Evolutionary conservation across 1,284 basidiomycete genomes (phyloP).

Genomic region (Moesziomyces parantarcticus): DNA sequence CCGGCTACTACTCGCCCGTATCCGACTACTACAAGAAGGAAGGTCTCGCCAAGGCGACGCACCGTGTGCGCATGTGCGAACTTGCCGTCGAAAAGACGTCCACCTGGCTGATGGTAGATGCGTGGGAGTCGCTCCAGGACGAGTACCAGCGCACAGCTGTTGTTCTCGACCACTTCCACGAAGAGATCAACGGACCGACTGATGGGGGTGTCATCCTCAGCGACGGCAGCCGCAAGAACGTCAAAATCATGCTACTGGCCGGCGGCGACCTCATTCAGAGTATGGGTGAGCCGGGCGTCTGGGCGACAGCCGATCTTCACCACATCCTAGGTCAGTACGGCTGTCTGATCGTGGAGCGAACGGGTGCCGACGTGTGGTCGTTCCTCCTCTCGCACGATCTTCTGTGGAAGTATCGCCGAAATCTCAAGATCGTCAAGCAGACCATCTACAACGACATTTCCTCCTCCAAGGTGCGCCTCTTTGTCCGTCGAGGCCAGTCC

Average conservation of each 20-base stretch:
- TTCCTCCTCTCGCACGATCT: slow-evolving; percentile 73
- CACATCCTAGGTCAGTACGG: slow-evolving; percentile 95
- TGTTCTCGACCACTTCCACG: slow-evolving; percentile 94
- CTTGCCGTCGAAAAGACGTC: slow-evolving; percentile 66
- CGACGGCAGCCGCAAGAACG: slow-evolving; percentile 55
- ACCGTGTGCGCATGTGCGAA: slow-evolving; percentile 68
- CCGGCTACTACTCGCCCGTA: slow-evolving; percentile 92
- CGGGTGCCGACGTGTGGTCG: slow-evolving; percentile 86
- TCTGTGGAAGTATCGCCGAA: slow-evolving; percentile 74
- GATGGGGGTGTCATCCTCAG: slow-evolving; percentile 59
- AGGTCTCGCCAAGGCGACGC: slow-evolving; percentile 63
- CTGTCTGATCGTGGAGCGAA: slow-evolving; percentile 92
- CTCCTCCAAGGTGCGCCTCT: slow-evolving; percentile 72
- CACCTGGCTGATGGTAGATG: slow-evolving; percentile 82
- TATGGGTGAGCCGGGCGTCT: slow-evolving; percentile 98
- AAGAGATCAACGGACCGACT: slow-evolving; percentile 81
- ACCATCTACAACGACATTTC: slow-evolving; percentile 99
- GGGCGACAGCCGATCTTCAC: slow-evolving; percentile 94
- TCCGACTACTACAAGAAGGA: slow-evolving; percentile 68
- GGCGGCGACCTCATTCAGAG: slow-evolving; percentile 97
- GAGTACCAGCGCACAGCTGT: slow-evolving; percentile 93
- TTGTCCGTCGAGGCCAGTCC: slow-evolving; percentile 89
- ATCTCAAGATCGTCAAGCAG: slow-evolving; percentile 87
- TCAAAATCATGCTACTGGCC: slow-evolving; percentile 89
- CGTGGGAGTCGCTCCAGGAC: slow-evolving; percentile 93